Evolutionary conservation across 768 basidiomycete species (phyloP), one percentile per base, ranked within the genome.

Genomic region (Terana coerulea): DNA sequence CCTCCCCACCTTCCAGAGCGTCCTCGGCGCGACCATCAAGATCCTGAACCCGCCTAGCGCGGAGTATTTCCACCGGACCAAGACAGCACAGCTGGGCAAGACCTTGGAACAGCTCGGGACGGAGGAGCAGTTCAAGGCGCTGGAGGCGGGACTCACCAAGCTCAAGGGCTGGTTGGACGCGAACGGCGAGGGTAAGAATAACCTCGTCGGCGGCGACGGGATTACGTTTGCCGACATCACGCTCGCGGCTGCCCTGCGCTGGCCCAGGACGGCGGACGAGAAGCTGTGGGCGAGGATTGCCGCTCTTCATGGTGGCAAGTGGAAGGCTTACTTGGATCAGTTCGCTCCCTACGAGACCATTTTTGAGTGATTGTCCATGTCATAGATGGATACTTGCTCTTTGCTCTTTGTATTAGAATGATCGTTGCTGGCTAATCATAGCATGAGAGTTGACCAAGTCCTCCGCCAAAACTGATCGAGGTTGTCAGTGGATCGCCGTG

Each of bases 221-320:
- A 55, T 67, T 6, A 67, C 64, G 1, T 78, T 71, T 60, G 72
- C 69, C 0, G 77, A 80, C 57, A 63, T 78, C 26, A 63, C 66
- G 3, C 56, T 76, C 25, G 74, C 60, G 4, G 52, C 56, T 3
- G 61, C 59, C 37, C 47, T 73, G 6, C 19, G 59, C 0, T 74
- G 65, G 63, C 43, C 65, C 7, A 72, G 65, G 55, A 55, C 54
- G 9, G 63, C 64, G 47, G 67, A 76, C 11, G 71, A 70, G 36
- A 54, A 64, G 35, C 66, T 72, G 49, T 79, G 76, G 75, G 67
- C 63, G 34, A 64, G 67, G 15, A 53, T 78, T 15, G 56, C 52
- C 31, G 62, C 53, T 26, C 74, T 69, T 72, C 62, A 75, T 46
- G 65, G 60, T n/a, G 75, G 74, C n/a, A 60, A 69, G 26, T 59